Conservation (phyloP, 305 asterid species). For the Rubia tinctorum region DNA sequence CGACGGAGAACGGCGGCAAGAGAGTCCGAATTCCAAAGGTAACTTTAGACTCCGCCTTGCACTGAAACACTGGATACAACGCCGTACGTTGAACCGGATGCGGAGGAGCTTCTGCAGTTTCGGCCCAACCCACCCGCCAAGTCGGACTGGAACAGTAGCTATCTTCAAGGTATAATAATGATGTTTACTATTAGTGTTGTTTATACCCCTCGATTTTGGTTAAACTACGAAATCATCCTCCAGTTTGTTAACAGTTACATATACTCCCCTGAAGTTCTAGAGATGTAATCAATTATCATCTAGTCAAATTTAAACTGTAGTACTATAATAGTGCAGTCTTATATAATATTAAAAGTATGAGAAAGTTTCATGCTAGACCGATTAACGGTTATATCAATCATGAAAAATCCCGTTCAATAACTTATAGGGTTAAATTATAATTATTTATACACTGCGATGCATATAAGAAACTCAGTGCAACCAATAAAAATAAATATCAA, state of each 20-base stretch:
- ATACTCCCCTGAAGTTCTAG: neutral
- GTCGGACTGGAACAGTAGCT: neutral
- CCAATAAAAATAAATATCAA: too few species aligned
- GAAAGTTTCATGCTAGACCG: too few species aligned
- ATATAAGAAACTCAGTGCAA: too few species aligned
- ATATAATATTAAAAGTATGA: too few species aligned
- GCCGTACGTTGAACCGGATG: neutral
- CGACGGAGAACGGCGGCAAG: neutral
- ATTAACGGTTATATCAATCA: too few species aligned
- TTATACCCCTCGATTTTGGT: neutral
- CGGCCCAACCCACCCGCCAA: constrained; percentile 6
- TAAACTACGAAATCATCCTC: neutral
- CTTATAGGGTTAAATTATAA: too few species aligned
- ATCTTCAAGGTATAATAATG: neutral
- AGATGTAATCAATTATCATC: neutral
- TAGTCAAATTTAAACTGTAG: neutral
- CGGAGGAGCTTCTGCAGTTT: neutral
- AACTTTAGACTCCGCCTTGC: neutral
- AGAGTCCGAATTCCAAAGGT: neutral
- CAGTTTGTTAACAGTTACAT: neutral
- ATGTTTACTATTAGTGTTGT: too few species aligned
- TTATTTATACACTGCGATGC: too few species aligned
- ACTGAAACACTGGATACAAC: neutral
- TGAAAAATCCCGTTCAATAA: too few species aligned
- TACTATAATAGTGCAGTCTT: too few species aligned